A percentile compares a stretch with the other conserved stretches of the same genome.
These are phyloP conservation scores for Saururus chinensis DNA, from an alignment of 164 flowering plant genomes.

Conservation along the genomic window DNA sequence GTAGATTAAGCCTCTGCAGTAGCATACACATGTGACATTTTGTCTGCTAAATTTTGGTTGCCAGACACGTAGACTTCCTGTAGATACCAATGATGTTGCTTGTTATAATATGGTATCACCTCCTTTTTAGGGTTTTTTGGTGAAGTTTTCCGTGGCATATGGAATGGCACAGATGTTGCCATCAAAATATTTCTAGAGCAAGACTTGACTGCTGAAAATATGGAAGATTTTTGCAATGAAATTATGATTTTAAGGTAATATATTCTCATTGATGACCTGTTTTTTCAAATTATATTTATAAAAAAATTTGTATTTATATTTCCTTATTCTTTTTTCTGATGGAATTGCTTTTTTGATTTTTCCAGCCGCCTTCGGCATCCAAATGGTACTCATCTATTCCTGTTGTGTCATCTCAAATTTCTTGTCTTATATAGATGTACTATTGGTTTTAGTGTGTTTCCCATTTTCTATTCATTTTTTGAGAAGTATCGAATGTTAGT, in stretches of 20 bases:
- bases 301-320: conserved; percentile 16
- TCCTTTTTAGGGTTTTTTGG: conserved; percentile 70
- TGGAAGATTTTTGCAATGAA: conserved; percentile 99
- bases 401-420: background rate
- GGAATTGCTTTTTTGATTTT: background rate
- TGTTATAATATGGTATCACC: background rate
- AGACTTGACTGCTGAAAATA: conserved; percentile 89
- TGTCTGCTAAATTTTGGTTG: too few relatives aligned
- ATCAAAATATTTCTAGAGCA: conserved; percentile 92
- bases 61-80: too few relatives aligned
- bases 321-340: conserved; percentile 6
- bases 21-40: too few relatives aligned
- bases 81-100: too few relatives aligned
- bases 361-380: conserved; percentile 97
- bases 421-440: background rate
- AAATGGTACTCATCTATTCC: conserved; percentile 50
- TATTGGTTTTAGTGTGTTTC: background rate
- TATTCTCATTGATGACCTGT: background rate
- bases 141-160: conserved; percentile 92
- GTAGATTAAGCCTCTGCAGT: too few relatives aligned
- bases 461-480: background rate
- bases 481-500: background rate
- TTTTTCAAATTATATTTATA: background rate
- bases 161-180: conserved; percentile 99
- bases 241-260: conserved; percentile 75